Conservation (phyloP, 2,329 filamentous ascomycete species). For the Trichoderma citrinoviride region DNA sequence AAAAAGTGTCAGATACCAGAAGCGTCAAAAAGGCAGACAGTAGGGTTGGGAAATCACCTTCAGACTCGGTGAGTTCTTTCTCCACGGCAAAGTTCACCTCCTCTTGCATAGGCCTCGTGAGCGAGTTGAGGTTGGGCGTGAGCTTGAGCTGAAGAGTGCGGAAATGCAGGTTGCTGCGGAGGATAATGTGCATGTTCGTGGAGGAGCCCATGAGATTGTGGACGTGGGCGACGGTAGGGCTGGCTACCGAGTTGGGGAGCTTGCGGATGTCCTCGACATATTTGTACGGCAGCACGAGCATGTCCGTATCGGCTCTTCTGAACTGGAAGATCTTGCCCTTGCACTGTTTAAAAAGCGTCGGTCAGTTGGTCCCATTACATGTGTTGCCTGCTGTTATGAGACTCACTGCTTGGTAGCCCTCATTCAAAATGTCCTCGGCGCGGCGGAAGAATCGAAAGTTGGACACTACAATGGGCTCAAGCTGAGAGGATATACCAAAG, state of each 20-base stretch:
- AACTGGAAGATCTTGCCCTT: conserved; percentile 11
- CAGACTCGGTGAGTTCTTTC: background rate
- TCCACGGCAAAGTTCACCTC: background rate
- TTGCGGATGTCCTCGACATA: conserved; percentile 7
- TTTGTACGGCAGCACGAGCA: conserved; percentile 10
- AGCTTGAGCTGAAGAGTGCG: conserved; percentile 8
- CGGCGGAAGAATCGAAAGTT: background rate
- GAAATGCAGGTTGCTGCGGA: conserved; percentile 9
- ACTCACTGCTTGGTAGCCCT: background rate
- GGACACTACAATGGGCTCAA: background rate
- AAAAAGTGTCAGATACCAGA: background rate
- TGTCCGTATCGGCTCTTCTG: conserved; percentile 1
- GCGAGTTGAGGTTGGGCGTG: conserved; percentile 6
- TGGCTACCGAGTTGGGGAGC: background rate
- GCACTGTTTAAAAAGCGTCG: background rate
- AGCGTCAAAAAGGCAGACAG: background rate
- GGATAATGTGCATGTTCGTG: conserved; percentile 1
- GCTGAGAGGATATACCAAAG: background rate
- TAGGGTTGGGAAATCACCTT: background rate
- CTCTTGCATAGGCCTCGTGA: background rate
- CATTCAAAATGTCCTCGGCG: background rate
- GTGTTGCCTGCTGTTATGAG: no score
- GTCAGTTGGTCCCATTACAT: background rate
- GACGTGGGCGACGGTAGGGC: background rate
- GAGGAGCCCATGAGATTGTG: conserved; percentile 3